Percentiles rank a stretch among this genome's conserved stretches.
Evolutionary conservation across 345 rosid species (phyloP).

Genomic region (Streptanthus diversifolius): DNA sequence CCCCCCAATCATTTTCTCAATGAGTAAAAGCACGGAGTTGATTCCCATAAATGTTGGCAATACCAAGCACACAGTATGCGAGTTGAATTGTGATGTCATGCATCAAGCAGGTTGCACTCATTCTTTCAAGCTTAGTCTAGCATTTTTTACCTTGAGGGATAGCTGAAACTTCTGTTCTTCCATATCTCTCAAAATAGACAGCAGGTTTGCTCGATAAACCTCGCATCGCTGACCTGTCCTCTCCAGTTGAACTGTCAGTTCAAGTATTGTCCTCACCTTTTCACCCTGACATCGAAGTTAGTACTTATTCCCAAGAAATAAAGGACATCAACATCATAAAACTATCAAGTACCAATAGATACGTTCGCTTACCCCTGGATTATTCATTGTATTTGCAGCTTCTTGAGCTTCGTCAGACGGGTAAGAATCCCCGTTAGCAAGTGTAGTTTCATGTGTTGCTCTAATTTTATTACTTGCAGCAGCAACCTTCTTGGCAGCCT

Average conservation of each 20-base stretch:
- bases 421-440: constrained; percentile 44
- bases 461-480: constrained; percentile 43
- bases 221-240: constrained; percentile 58
- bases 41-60: constrained; percentile 1
- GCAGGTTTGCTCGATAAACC: constrained; percentile 62
- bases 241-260: constrained; percentile 61
- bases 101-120: constrained; percentile 44
- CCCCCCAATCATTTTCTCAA: background rate
- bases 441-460: constrained; percentile 26
- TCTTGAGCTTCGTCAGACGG: constrained; percentile 42
- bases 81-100: constrained; percentile 30
- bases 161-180: constrained; percentile 84
- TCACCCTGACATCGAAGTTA: constrained; percentile 46
- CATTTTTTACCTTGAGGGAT: constrained; percentile 79
- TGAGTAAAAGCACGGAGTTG: background rate
- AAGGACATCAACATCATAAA: background rate
- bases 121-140: constrained; percentile 74
- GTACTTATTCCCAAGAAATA: constrained; percentile 7
- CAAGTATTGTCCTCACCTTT: constrained; percentile 63
- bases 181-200: constrained; percentile 74
- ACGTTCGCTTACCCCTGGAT: constrained; percentile 48
- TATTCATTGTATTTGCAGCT: constrained; percentile 32
- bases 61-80: background rate
- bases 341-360: background rate
- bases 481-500: constrained; percentile 64